Percentiles rank a stretch among this genome's conserved stretches.
phyloP scores from a whole-genome alignment of 2,329 filamentous ascomycete genomes.

The Verticillium zaregamsianum region DNA sequence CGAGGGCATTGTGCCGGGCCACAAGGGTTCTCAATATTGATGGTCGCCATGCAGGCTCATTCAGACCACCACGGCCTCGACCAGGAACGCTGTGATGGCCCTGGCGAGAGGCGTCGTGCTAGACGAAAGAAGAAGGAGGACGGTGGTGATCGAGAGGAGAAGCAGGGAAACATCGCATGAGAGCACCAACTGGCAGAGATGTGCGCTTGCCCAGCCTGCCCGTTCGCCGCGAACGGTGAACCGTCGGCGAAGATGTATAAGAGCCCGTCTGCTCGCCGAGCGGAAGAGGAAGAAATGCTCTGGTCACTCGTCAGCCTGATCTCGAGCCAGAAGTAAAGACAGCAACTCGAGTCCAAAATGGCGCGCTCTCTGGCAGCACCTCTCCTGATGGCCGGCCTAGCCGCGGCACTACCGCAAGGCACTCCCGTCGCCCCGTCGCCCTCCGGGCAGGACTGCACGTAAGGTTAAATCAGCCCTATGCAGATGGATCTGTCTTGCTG shows the following conservation, averaged over 20 bases:
- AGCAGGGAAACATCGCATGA: background rate
- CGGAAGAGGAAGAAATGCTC: background rate
- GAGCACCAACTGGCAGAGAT: background rate
- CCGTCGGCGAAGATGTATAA: background rate
- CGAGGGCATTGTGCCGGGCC: background rate
- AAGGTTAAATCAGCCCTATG: slow-evolving; percentile 1
- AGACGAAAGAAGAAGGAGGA: slow-evolving; percentile 1
- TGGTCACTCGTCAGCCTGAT: background rate
- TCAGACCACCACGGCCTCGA: background rate
- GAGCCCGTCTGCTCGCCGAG: background rate
- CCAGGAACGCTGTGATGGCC: background rate
- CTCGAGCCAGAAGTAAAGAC: background rate
- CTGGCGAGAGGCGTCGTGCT: background rate
- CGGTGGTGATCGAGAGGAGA: background rate
- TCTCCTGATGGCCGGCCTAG: slow-evolving; percentile 3
- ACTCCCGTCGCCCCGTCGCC: slow-evolving; percentile 2
- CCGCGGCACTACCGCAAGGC: slow-evolving; percentile 8
- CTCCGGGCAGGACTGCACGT: slow-evolving; percentile 5
- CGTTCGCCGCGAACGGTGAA: background rate
- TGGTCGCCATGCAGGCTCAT: background rate
- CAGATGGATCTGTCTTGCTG: background rate
- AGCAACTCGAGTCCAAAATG: background rate
- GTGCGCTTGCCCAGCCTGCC: background rate
- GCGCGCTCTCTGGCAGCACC: background rate
- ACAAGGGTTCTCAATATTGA: slow-evolving; percentile 2